Evolutionary conservation across 225 moss, liverwort and hornwort species (phyloP).

Genomic region (Bryoerythrophyllum caledonicum): DNA sequence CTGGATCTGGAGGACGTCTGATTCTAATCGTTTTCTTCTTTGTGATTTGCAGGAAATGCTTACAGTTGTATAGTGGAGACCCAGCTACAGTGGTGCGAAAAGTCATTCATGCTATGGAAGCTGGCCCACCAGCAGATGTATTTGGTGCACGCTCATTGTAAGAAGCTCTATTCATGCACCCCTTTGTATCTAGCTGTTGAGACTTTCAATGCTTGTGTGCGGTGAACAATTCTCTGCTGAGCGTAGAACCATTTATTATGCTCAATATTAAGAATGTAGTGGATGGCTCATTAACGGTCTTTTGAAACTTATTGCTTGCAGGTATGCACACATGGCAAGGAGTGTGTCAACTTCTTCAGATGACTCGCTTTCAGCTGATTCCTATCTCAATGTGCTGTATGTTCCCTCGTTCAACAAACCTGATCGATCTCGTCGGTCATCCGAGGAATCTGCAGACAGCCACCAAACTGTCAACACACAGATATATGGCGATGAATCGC

Average conservation of each 20-base stretch:
- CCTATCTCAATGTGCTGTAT: conserved; percentile 85
- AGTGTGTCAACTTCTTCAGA: conserved; percentile 83
- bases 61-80: conserved; percentile 68
- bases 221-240: conserved; percentile 9
- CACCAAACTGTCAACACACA: conserved; percentile 48
- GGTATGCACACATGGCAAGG: conserved; percentile 86
- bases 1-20: not conserved
- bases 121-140: conserved; percentile 90
- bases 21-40: conserved; percentile 19
- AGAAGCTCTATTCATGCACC: conserved; percentile 26
- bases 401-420: conserved; percentile 83
- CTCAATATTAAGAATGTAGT: not conserved
- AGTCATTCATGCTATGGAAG: conserved; percentile 85
- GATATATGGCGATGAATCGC: conserved; percentile 72
- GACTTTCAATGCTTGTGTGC: not conserved
- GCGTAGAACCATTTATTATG: not conserved
- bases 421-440: conserved; percentile 81
- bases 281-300: conserved; percentile 1
- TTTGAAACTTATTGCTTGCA: conserved; percentile 44
- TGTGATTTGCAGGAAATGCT: conserved; percentile 68
- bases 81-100: conserved; percentile 78
- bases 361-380: conserved; percentile 97
- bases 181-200: not conserved
- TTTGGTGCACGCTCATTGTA: conserved; percentile 78
- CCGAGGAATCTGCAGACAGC: conserved; percentile 88